These are phyloP conservation scores for Salix caprea DNA, from an alignment of 345 rosid genomes.

Conservation along the genomic window DNA sequence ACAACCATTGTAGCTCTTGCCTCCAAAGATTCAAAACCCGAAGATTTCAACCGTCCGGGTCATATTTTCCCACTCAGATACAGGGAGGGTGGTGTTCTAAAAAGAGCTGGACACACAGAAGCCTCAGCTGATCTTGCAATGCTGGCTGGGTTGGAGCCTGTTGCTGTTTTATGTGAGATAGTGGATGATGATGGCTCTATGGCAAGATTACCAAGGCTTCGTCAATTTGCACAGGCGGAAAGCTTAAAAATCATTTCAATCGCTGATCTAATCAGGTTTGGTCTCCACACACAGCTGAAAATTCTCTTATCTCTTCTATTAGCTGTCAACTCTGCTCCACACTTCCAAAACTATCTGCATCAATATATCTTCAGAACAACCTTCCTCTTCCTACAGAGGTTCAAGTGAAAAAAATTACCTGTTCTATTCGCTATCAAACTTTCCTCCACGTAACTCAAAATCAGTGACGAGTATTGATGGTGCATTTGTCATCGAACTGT, in stretches of 20 bases:
- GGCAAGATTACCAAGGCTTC: constrained; percentile 33
- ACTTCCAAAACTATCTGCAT: neutral
- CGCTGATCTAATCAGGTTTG: constrained; percentile 29
- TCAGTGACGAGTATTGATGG: neutral
- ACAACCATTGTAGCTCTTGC: constrained; percentile 24
- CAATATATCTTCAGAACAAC: neutral
- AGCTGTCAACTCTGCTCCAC: neutral
- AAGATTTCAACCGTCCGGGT: constrained; percentile 33
- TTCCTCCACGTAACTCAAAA: neutral
- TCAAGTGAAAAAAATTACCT: neutral
- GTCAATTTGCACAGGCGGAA: constrained; percentile 24
- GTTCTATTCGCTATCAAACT: neutral
- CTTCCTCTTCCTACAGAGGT: neutral
- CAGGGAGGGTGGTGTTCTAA: constrained; percentile 30
- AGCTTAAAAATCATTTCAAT: constrained; percentile 27
- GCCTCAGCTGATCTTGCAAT: constrained; percentile 31
- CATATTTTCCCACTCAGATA: constrained; percentile 32
- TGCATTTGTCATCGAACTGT: neutral
- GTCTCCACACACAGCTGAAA: neutral
- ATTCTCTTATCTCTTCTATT: neutral
- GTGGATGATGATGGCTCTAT: constrained; percentile 35
- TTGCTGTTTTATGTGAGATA: constrained; percentile 32
- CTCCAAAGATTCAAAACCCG: constrained; percentile 22
- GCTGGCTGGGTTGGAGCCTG: constrained; percentile 29
- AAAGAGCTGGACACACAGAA: constrained; percentile 35